Conservation (phyloP, 768 basidiomycete genomes). For the Boletellus ananiceps region DNA sequence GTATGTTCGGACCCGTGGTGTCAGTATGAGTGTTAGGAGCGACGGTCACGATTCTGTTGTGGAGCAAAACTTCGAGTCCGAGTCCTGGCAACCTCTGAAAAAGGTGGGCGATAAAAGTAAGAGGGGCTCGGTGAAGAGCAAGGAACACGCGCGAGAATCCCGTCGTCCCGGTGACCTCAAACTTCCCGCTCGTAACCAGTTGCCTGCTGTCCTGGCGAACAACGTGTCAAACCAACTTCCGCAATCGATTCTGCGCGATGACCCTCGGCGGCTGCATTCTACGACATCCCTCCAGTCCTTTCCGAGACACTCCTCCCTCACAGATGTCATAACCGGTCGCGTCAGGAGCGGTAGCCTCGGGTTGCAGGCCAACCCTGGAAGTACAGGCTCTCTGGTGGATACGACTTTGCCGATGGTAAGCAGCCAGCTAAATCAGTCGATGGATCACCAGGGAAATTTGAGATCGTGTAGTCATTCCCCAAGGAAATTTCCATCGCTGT, state of each 20-base stretch:
- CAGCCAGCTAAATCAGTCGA: neutral
- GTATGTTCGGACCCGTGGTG: slow-evolving; percentile 48
- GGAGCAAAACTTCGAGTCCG: slow-evolving; percentile 48
- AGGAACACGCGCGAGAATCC: slow-evolving; percentile 38
- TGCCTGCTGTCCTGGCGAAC: slow-evolving; percentile 30
- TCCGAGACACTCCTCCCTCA: slow-evolving; percentile 28
- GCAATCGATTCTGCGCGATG: slow-evolving; percentile 37
- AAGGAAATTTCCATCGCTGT: slow-evolving; percentile 63
- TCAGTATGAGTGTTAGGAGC: slow-evolving; percentile 48
- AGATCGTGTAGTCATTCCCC: slow-evolving; percentile 20
- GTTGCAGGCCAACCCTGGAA: slow-evolving; percentile 31
- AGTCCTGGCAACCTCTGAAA: slow-evolving; percentile 44
- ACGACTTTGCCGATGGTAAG: slow-evolving; percentile 24
- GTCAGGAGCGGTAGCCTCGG: slow-evolving; percentile 61
- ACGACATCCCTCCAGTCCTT: slow-evolving; percentile 38
- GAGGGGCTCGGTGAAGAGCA: slow-evolving; percentile 45
- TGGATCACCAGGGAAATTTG: slow-evolving; percentile 3
- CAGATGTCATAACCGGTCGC: slow-evolving; percentile 39
- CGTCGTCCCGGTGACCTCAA: slow-evolving; percentile 57
- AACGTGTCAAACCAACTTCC: slow-evolving; percentile 33
- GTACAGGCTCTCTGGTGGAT: slow-evolving; percentile 18
- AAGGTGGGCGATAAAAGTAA: slow-evolving; percentile 41
- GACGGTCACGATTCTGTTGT: slow-evolving; percentile 38
- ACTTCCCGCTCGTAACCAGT: slow-evolving; percentile 53
- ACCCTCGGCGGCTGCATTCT: slow-evolving; percentile 36